Evolutionary conservation across 768 basidiomycete genomes (phyloP).

Genomic region (Mycena leptocephala): DNA sequence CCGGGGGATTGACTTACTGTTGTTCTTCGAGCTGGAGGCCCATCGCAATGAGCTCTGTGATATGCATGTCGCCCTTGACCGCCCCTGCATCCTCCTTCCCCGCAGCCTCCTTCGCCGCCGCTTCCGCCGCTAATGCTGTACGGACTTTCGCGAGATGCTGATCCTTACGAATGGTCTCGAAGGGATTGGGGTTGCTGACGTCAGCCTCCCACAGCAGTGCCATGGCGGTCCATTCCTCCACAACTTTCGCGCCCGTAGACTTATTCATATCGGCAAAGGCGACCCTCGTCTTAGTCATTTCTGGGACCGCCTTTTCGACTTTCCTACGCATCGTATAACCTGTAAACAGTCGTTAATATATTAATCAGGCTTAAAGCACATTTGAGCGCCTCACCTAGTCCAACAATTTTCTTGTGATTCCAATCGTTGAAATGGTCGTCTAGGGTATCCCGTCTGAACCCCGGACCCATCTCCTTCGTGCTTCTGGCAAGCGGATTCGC

Average conservation of each 20-base stretch:
- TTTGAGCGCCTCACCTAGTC: not conserved
- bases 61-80: conserved; percentile 14
- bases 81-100: not conserved
- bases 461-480: conserved; percentile 55
- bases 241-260: not conserved
- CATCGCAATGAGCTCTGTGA: too few species aligned
- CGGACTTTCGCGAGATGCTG: conserved; percentile 26
- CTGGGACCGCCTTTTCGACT: not conserved
- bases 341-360: not conserved
- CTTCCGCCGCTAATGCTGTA: conserved; percentile 37
- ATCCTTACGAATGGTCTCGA: conserved; percentile 17
- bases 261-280: not conserved
- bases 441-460: not conserved
- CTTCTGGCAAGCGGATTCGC: conserved; percentile 49
- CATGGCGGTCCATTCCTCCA: conserved; percentile 11
- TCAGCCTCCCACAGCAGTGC: conserved; percentile 27
- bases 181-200: conserved; percentile 15
- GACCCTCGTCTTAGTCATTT: not conserved
- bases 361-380: too few species aligned
- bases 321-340: not conserved
- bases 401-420: not conserved
- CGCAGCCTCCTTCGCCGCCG: not conserved
- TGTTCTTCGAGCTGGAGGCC: conserved; percentile 35
- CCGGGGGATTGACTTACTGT: conserved; percentile 13
- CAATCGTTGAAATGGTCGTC: conserved; percentile 8